phyloP scores from a whole-genome alignment of 352 stramenopile species.

The Pythium brachiatum region DNA sequence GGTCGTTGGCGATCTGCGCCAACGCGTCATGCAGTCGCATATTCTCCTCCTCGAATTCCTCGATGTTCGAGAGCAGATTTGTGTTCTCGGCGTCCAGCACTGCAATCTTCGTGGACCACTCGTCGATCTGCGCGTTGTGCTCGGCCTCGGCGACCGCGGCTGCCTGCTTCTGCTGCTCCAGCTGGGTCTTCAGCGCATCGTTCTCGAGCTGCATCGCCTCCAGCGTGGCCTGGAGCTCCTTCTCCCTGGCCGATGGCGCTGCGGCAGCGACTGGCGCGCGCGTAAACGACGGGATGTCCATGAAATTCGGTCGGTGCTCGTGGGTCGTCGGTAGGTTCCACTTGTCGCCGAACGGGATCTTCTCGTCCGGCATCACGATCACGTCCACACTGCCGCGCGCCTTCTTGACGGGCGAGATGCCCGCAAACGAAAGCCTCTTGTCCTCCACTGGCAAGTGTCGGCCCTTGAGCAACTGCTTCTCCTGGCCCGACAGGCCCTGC shows the following conservation, averaged over 20 bases:
- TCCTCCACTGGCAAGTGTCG: not conserved
- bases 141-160: not conserved
- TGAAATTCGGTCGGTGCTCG: constrained; percentile 1
- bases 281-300: not conserved
- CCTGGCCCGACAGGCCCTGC: constrained; percentile 10
- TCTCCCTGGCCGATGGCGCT: constrained; percentile 1
- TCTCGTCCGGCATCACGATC: constrained; percentile 20
- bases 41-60: constrained; percentile 25
- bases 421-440: constrained; percentile 19
- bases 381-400: constrained; percentile 10
- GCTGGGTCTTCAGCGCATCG: constrained; percentile 4
- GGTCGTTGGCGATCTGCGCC: constrained; percentile 6
- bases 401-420: constrained; percentile 26
- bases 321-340: not conserved
- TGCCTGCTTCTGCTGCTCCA: constrained; percentile 13
- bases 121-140: constrained; percentile 12
- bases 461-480: constrained; percentile 9
- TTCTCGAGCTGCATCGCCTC: constrained; percentile 16
- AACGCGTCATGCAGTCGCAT: constrained; percentile 17
- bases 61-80: constrained; percentile 14
- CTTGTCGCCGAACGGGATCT: constrained; percentile 11
- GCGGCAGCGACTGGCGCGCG: not conserved
- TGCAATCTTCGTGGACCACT: constrained; percentile 11
- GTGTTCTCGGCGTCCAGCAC: constrained; percentile 19
- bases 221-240: constrained; percentile 16